Percentiles rank a stretch among this genome's conserved stretches.
Conservation (phyloP, 2,329 filamentous ascomycete species). For the Botryosphaeria dothidea region DNA sequence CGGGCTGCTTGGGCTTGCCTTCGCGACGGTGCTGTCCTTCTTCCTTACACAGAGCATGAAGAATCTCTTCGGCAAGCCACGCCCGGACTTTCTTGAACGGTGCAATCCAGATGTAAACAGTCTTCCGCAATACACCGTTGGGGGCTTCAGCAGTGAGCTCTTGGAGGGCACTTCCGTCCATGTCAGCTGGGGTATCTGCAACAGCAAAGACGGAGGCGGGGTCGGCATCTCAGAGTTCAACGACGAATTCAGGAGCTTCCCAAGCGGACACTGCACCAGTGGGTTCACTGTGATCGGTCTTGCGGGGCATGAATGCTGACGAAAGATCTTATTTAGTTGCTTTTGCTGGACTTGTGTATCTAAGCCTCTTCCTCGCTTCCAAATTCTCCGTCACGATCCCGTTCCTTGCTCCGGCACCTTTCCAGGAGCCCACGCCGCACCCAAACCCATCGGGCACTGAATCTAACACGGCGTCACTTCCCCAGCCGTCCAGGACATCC, state of each 20-base stretch:
- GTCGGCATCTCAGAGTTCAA: not conserved
- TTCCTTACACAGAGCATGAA: slow-evolving; percentile 16
- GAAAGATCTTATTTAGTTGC: not conserved
- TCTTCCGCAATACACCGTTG: not conserved
- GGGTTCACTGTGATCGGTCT: not conserved
- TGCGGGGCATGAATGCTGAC: not conserved
- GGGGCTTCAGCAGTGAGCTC: slow-evolving; percentile 13
- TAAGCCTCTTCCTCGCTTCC: slow-evolving; percentile 14
- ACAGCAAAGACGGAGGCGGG: not conserved
- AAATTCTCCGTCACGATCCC: slow-evolving; percentile 7
- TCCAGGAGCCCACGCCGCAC: not conserved
- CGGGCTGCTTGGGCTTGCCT: not conserved
- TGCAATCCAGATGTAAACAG: slow-evolving; percentile 6
- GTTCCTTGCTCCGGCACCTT: not conserved
- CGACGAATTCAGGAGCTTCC: slow-evolving; percentile 17
- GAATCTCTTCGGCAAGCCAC: slow-evolving; percentile 18
- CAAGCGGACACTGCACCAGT: slow-evolving; percentile 15
- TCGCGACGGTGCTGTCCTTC: not conserved
- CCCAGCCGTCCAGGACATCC: not conserved
- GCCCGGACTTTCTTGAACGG: slow-evolving; percentile 10
- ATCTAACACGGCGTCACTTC: too few species aligned
- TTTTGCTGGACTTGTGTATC: slow-evolving; percentile 6
- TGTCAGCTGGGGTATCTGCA: slow-evolving; percentile 8
- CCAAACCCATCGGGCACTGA: not conserved
- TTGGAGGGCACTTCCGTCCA: slow-evolving; percentile 12